Evolutionary conservation across 106 monocot species (phyloP).

Genomic region (Dendrobium nobile): DNA sequence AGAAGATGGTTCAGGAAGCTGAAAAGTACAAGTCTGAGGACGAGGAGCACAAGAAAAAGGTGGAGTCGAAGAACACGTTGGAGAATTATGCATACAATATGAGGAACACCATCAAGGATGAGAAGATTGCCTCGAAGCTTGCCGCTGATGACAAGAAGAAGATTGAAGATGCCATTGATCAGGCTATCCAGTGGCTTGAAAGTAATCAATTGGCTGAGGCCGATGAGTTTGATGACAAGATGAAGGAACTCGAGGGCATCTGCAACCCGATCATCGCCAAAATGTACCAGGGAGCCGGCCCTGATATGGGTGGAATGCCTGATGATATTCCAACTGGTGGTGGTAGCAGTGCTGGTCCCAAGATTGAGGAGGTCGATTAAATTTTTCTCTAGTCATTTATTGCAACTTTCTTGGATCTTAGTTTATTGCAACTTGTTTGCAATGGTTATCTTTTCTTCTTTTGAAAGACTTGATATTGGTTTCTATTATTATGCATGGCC

Average conservation of each 20-base stretch:
- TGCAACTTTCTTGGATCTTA: too few relatives aligned
- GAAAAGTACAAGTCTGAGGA: slow-evolving; percentile 40
- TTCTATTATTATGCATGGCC: too few relatives aligned
- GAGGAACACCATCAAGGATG: slow-evolving; percentile 35
- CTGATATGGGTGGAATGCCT: slow-evolving; percentile 17
- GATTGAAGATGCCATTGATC: slow-evolving; percentile 31
- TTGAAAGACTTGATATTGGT: too few relatives aligned
- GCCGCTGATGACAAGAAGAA: slow-evolving; percentile 29
- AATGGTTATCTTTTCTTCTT: too few relatives aligned
- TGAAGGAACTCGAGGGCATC: slow-evolving; percentile 37
- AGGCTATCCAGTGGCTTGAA: slow-evolving; percentile 34
- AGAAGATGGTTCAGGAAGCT: slow-evolving; percentile 49
- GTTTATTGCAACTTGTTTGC: too few relatives aligned
- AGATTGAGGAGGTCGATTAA: slow-evolving; percentile 42
- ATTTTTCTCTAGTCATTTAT: neutral
- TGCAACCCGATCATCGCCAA: slow-evolving; percentile 38
- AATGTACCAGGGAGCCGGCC: slow-evolving; percentile 30
- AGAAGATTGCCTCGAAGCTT: slow-evolving; percentile 28
- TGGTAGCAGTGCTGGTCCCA: slow-evolving; percentile 20
- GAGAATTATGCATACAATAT: slow-evolving; percentile 43
- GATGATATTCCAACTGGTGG: slow-evolving; percentile 24
- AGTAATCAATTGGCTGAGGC: slow-evolving; percentile 26
- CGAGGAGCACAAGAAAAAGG: slow-evolving; percentile 39
- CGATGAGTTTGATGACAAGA: slow-evolving; percentile 36
- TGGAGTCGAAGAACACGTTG: slow-evolving; percentile 36